Conservation (phyloP, 139 green algal genomes). For the Coelastrella sp. region DNA sequence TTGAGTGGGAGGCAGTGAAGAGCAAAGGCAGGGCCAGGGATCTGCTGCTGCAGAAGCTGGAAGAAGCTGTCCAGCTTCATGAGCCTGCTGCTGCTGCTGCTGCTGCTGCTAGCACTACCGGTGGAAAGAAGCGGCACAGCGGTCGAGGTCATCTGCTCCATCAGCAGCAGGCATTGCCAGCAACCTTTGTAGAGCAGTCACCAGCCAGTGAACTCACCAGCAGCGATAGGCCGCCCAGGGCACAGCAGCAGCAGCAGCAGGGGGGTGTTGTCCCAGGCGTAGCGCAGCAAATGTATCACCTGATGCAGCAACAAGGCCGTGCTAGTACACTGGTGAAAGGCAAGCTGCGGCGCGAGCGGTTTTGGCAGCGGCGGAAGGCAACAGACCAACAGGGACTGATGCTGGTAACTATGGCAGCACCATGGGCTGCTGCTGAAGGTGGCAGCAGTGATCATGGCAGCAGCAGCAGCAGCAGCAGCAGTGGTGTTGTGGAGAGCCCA, state of each 20-base stretch:
- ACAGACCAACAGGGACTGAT: not conserved
- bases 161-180: not conserved
- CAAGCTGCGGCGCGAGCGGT: not conserved
- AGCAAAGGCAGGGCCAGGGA: not conserved
- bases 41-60: slow-evolving; percentile 23
- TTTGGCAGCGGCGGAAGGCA: not conserved
- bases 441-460: not conserved
- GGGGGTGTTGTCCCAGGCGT: not conserved
- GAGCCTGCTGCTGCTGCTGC: not conserved
- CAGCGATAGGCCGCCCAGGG: not conserved
- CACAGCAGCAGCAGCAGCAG: slow-evolving; percentile 15
- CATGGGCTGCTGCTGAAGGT: not conserved
- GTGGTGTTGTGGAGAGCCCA: not conserved
- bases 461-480: slow-evolving; percentile 13
- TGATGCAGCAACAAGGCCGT: not conserved
- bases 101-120: not conserved
- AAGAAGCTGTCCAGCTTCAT: slow-evolving; percentile 15
- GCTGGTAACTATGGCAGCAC: not conserved
- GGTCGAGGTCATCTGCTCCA: not conserved
- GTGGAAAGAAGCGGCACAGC: not conserved
- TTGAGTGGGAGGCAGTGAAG: not conserved
- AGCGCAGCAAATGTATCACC: not conserved
- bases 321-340: no score
- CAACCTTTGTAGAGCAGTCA: no score
- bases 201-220: not conserved